Conservation (phyloP, 768 basidiomycete genomes). For the Rhizopogon sp. region DNA sequence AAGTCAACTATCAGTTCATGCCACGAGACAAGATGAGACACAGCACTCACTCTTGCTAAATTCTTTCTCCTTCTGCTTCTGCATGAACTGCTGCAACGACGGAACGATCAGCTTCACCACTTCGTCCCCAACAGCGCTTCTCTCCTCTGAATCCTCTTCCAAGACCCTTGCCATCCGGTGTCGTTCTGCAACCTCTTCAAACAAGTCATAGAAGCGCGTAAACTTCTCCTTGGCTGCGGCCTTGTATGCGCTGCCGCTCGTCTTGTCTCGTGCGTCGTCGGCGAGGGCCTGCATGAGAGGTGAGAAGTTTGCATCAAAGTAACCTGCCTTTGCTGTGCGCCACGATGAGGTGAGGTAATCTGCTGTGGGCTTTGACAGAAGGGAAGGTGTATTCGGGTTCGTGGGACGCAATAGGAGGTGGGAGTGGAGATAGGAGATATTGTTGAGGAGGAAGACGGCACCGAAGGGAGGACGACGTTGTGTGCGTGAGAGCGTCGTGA, state of each 20-base stretch:
- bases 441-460: slow-evolving; percentile 78
- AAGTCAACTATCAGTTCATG: neutral
- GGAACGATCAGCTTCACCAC: slow-evolving; percentile 75
- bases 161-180: slow-evolving; percentile 66
- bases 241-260: slow-evolving; percentile 39
- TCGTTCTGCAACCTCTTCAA: slow-evolving; percentile 76
- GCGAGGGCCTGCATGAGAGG: slow-evolving; percentile 63
- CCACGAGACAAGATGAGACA: slow-evolving; percentile 2
- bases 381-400: slow-evolving; percentile 37
- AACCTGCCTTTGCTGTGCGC: slow-evolving; percentile 77
- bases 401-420: slow-evolving; percentile 51
- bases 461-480: slow-evolving; percentile 61
- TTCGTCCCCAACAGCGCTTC: slow-evolving; percentile 62
- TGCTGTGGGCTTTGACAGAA: slow-evolving; percentile 58
- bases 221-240: slow-evolving; percentile 77
- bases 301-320: slow-evolving; percentile 80
- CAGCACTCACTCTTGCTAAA: slow-evolving; percentile 71
- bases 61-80: slow-evolving; percentile 74
- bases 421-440: slow-evolving; percentile 63
- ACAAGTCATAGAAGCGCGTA: slow-evolving; percentile 72
- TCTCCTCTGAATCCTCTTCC: slow-evolving; percentile 62
- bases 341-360: slow-evolving; percentile 65
- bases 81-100: slow-evolving; percentile 65
- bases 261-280: slow-evolving; percentile 46
- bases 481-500: slow-evolving; percentile 59